A percentile compares a stretch with the other conserved stretches of the same genome.
phyloP scores from a whole-genome alignment of 371 early-diverging fungal species.

The Haplosporangium sp. region DNA sequence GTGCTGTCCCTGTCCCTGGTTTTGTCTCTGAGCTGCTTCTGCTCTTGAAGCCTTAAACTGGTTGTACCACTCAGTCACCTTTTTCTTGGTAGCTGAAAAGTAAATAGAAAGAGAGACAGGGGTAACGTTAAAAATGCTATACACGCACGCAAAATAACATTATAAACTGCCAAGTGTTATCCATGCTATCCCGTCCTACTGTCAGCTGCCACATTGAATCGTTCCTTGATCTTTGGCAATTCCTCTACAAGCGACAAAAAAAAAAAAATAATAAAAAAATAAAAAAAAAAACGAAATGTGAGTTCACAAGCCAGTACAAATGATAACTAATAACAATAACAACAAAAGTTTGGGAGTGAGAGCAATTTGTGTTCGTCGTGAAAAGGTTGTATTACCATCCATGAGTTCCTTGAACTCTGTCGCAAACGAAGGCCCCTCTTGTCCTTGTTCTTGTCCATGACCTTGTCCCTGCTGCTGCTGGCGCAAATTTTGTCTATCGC shows the following conservation, averaged over 20 bases:
- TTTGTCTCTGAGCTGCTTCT: constrained; percentile 31
- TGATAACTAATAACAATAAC: no score
- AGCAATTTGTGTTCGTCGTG: background rate
- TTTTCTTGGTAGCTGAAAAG: constrained; percentile 47
- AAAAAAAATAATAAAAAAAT: background rate
- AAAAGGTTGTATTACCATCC: constrained; percentile 34
- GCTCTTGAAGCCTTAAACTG: constrained; percentile 42
- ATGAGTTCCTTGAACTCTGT: constrained; percentile 49
- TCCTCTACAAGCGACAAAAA: constrained; percentile 34
- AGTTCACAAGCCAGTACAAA: no score
- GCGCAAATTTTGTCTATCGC: constrained; percentile 38
- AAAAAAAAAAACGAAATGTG: background rate
- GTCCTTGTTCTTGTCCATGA: constrained; percentile 21
- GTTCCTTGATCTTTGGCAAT: constrained; percentile 54
- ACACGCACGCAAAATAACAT: background rate
- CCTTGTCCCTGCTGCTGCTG: constrained; percentile 32
- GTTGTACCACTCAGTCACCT: constrained; percentile 51
- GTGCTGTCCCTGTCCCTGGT: constrained; percentile 15
- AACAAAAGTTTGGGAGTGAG: no score
- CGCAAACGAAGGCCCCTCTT: constrained; percentile 42
- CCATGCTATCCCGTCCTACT: constrained; percentile 25
- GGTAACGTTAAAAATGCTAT: background rate
- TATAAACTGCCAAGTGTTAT: background rate
- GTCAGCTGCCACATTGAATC: constrained; percentile 53
- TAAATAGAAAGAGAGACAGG: background rate